phyloP scores from a whole-genome alignment of 2,329 filamentous ascomycete species.

The Rosellinia necatrix region DNA sequence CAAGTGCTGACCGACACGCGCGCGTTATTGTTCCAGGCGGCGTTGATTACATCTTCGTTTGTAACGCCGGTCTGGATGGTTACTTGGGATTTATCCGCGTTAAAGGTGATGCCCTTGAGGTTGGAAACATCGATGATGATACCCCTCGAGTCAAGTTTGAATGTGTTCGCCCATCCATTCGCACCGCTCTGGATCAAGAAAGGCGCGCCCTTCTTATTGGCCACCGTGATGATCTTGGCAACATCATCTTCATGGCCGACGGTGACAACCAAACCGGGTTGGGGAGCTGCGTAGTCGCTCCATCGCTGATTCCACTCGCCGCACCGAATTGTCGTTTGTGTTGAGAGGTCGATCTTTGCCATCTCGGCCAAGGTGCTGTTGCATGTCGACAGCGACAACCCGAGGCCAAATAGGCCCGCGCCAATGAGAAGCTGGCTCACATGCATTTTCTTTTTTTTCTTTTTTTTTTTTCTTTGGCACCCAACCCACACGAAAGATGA shows the following conservation, averaged over 20 bases:
- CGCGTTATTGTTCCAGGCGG: conserved; percentile 31
- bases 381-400: conserved; percentile 3
- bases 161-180: conserved; percentile 34
- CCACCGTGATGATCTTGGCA: conserved; percentile 19
- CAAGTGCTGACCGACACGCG: conserved; percentile 34
- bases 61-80: conserved; percentile 33
- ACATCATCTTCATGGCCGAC: conserved; percentile 26
- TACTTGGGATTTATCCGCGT: conserved; percentile 29
- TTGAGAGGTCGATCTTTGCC: conserved; percentile 3
- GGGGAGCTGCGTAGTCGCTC: conserved; percentile 28
- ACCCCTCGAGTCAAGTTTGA: conserved; percentile 25
- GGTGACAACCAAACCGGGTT: conserved; percentile 20
- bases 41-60: conserved; percentile 31
- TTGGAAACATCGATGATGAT: conserved; percentile 33
- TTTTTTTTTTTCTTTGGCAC: not conserved
- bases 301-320: conserved; percentile 21
- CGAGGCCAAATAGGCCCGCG: conserved; percentile 16
- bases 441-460: conserved; percentile 15
- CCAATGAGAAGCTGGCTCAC: conserved; percentile 1
- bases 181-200: conserved; percentile 35
- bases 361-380: not conserved
- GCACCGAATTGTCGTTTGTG: conserved; percentile 19
- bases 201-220: conserved; percentile 24
- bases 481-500: not conserved
- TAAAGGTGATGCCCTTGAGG: conserved; percentile 32